Base-by-base conservation (phyloP, 2,329 filamentous ascomycete species). In the Aureobasidium subglaciale region DNA sequence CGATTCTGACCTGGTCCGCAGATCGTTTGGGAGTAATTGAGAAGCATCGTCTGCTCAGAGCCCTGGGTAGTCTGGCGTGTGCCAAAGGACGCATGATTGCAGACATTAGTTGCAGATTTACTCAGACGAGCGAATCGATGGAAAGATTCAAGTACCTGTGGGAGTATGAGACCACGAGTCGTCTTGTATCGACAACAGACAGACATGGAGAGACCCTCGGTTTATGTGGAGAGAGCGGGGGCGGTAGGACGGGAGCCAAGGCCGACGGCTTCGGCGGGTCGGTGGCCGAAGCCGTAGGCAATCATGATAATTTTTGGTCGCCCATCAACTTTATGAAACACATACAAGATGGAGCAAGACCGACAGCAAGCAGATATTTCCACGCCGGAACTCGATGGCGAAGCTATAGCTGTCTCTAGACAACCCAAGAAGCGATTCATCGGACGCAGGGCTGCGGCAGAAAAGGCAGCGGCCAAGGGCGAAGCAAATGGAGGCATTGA, bases 391-490 rank as follows among this genome's bases (percentile, higher is more conserved):
- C 78, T 81, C 65, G 73, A 68, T 62, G 76, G 72, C 69, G 78
- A 77, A 58, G 70, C 75, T 22, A 71, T 71, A 6, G 63, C 76
- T 18, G 68, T 68, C 1, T 69, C 73, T 46, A 88, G 80, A 67
- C 87, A 92, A 65, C 93, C 93, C 20, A 95, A 88, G 76, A 91
- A 92, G 72, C 83, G 92, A 57, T 99, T 99, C 63, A 86, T 99
- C 16, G 93, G 93, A 27, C 80, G 90, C 62, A 83, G 86, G 64
- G 82, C 88, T 20, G 88, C 88, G 8, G 78, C 83, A 59, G 81
- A 85, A 64, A 78, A 81, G 62, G 75, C 80, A 37, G 71, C 77
- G 57, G 78, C 75, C 65, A 73, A 66, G 62, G 63, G 65, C 35
- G 67, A 70, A 56, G 76, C 75, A 66, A 71, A 68, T 60, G 60